These are phyloP conservation scores for Pochonia chlamydosporia DNA, from an alignment of 2,329 filamentous ascomycete species.

Conservation along the genomic window DNA sequence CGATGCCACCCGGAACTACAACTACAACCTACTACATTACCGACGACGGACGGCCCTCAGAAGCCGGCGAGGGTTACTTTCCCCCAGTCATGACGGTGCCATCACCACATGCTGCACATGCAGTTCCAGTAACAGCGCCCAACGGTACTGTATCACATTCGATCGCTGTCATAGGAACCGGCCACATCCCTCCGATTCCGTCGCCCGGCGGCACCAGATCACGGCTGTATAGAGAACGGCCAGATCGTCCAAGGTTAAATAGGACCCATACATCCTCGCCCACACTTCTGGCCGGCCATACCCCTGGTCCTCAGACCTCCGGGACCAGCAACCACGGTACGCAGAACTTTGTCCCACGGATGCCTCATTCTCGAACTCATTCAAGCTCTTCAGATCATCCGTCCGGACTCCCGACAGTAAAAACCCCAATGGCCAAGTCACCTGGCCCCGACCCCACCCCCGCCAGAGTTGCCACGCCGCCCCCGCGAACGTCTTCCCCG, in stretches of 20 bases:
- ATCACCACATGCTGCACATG: constrained; percentile 33
- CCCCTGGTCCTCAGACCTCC: constrained; percentile 27
- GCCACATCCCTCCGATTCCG: constrained; percentile 72
- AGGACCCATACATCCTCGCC: constrained; percentile 79
- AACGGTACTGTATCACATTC: constrained; percentile 45
- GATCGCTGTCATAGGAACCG: constrained; percentile 75
- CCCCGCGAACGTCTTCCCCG: constrained; percentile 42
- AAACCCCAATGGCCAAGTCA: constrained; percentile 46
- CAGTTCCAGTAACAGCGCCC: constrained; percentile 27
- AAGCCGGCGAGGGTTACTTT: constrained; percentile 76
- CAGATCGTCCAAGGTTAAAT: constrained; percentile 53
- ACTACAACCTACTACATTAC: constrained; percentile 46
- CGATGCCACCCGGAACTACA: constrained; percentile 36
- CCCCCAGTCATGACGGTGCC: constrained; percentile 54
- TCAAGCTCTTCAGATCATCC: constrained; percentile 52
- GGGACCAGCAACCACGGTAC: constrained; percentile 24
- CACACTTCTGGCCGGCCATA: constrained; percentile 40
- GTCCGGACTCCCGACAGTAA: constrained; percentile 35
- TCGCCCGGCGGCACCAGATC: constrained; percentile 67
- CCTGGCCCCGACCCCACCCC: constrained; percentile 42
- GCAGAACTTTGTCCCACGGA: constrained; percentile 30
- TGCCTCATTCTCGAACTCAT: constrained; percentile 51
- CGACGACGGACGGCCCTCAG: constrained; percentile 60
- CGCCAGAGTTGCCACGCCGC: constrained; percentile 47
- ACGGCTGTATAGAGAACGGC: constrained; percentile 50